phyloP scores from a whole-genome alignment of 2,329 filamentous ascomycete genomes.

The Aspergillus terreus region DNA sequence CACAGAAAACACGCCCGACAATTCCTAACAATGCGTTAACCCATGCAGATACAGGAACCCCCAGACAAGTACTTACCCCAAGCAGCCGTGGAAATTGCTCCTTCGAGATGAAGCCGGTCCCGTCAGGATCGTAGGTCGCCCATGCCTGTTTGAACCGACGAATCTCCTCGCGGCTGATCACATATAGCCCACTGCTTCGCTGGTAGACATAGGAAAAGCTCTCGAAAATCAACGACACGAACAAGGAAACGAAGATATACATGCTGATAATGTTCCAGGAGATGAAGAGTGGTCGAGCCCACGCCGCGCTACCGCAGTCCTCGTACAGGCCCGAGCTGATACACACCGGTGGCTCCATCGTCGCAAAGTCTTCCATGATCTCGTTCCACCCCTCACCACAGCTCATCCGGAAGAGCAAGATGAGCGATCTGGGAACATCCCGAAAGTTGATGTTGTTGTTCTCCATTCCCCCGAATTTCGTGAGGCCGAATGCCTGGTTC shows the following conservation, averaged over 20 bases:
- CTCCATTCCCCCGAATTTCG: constrained; percentile 73
- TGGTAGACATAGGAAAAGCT: constrained; percentile 99
- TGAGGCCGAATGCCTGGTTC: constrained; percentile 93
- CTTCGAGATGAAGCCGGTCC: constrained; percentile 85
- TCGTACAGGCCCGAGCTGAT: constrained; percentile 76
- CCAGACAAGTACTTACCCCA: constrained; percentile 53
- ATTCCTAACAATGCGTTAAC: constrained; percentile 50
- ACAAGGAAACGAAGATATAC: constrained; percentile 99
- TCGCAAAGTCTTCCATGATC: constrained; percentile 93
- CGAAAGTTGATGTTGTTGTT: constrained; percentile 84
- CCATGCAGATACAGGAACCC: background rate
- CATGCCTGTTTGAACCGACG: constrained; percentile 97
- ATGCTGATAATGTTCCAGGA: constrained; percentile 99
- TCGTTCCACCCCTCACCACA: constrained; percentile 95
- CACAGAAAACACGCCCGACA: constrained; percentile 96
- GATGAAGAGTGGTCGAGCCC: constrained; percentile 87
- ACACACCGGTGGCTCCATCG: constrained; percentile 74
- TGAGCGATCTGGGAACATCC: constrained; percentile 87
- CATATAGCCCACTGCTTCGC: constrained; percentile 84
- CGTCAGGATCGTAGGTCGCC: constrained; percentile 90
- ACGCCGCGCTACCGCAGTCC: constrained; percentile 86
- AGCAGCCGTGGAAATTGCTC: constrained; percentile 84
- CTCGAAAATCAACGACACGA: constrained; percentile 98
- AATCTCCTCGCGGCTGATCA: constrained; percentile 89
- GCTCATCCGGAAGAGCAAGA: constrained; percentile 89